Conservation (phyloP, 306 rosid genomes). For the Ziziphus jujuba region DNA sequence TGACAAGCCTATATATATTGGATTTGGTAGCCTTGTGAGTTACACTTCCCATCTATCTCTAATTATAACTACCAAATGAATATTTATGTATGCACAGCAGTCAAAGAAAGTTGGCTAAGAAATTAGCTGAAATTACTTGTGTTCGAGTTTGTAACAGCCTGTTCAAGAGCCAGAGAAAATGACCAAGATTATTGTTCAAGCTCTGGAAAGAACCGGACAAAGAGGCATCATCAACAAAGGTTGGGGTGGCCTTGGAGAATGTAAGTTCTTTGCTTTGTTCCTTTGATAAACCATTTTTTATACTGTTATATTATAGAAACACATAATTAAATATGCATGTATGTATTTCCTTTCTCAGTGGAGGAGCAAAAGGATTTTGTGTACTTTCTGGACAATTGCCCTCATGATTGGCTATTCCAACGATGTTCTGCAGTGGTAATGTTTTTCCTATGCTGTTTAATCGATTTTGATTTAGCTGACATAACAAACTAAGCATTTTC, state of each 20-base stretch:
- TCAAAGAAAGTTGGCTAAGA: not conserved
- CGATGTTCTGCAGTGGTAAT: conserved; percentile 84
- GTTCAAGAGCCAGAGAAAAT: conserved; percentile 70
- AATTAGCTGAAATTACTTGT: not conserved
- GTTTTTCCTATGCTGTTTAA: not conserved
- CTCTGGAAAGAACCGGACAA: conserved; percentile 73
- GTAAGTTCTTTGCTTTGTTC: conserved; percentile 50
- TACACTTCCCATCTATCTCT: not conserved
- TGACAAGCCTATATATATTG: conserved; percentile 70
- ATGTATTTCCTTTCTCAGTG: conserved; percentile 46
- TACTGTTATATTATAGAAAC: not conserved
- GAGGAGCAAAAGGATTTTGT: conserved; percentile 56
- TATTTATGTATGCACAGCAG: not conserved
- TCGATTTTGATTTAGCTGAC: not conserved
- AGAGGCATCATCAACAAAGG: conserved; percentile 94
- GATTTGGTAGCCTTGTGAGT: conserved; percentile 99
- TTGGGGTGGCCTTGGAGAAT: conserved; percentile 93
- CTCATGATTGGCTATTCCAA: conserved; percentile 95
- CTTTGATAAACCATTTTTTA: not conserved
- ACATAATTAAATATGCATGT: not conserved
- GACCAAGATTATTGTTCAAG: conserved; percentile 71
- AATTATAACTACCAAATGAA: not conserved
- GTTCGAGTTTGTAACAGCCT: conserved; percentile 53
- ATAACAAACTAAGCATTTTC: too few relatives aligned
- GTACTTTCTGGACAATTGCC: conserved; percentile 84